Conservation (phyloP, 192 early-diverging fungal species). For the Umbelopsis sp. region DNA sequence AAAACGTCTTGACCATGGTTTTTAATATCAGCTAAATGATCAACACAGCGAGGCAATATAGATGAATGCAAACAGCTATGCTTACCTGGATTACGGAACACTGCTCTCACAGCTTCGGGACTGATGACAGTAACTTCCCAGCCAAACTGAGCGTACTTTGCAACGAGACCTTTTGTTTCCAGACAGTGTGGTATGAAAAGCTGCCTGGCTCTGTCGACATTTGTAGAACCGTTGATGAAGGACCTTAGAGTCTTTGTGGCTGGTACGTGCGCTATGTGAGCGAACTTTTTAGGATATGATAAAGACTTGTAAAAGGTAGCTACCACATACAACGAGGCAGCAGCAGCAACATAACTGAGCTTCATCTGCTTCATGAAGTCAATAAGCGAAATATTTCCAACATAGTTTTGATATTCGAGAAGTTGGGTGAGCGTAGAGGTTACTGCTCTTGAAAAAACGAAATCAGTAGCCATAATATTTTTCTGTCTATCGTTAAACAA, state of each 20-base stretch:
- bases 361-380: too few relatives aligned
- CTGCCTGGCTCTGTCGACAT: not conserved
- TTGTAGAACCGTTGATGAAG: not conserved
- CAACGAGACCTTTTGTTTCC: not conserved
- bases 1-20: not conserved
- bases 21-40: not conserved
- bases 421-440: too few relatives aligned
- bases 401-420: too few relatives aligned
- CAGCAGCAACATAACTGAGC: too few relatives aligned
- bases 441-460: too few relatives aligned
- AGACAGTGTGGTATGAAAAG: not conserved
- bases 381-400: too few relatives aligned
- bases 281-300: not conserved
- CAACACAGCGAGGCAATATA: too few relatives aligned
- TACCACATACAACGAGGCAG: too few relatives aligned
- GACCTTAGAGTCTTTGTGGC: not conserved
- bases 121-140: conserved; percentile 1
- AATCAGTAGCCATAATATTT: too few relatives aligned
- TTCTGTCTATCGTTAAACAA: too few relatives aligned
- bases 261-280: not conserved
- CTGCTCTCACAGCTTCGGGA: not conserved
- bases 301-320: not conserved
- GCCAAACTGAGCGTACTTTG: not conserved
- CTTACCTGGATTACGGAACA: conserved; percentile 7
- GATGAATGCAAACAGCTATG: not conserved